Conservation (phyloP, 2,329 filamentous ascomycete genomes). For the Chaetomium sp. region DNA sequence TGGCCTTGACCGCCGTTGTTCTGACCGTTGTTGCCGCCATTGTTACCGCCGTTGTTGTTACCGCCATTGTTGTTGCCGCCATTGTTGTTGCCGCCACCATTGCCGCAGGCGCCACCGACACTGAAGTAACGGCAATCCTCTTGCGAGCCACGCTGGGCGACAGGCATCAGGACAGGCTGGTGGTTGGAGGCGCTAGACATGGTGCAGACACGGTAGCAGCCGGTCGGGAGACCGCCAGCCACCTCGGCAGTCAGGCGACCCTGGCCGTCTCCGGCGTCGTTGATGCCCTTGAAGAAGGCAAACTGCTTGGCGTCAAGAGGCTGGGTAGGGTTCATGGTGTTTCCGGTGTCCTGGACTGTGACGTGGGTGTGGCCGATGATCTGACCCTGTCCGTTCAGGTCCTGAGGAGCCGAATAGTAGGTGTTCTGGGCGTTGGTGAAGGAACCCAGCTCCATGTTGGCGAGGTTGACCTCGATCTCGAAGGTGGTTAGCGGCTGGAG, state of each 20-base stretch:
- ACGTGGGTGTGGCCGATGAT: constrained; percentile 65
- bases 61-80: constrained; percentile 30
- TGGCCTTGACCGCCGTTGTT: constrained; percentile 29
- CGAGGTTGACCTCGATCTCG: constrained; percentile 51
- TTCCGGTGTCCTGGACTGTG: constrained; percentile 59
- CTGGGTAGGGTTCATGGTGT: constrained; percentile 51
- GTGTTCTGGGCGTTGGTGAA: constrained; percentile 63
- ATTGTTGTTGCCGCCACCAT: constrained; percentile 25
- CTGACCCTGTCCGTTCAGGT: constrained; percentile 51
- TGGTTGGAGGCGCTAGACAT: constrained; percentile 67
- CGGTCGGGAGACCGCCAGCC: constrained; percentile 59
- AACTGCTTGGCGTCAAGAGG: constrained; percentile 58
- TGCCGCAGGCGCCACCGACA: constrained; percentile 43
- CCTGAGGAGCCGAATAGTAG: constrained; percentile 64
- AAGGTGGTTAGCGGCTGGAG: constrained; percentile 53
- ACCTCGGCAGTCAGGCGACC: constrained; percentile 58
- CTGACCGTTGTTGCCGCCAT: constrained; percentile 30
- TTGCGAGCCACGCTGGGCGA: constrained; percentile 67
- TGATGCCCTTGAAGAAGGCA: constrained; percentile 69
- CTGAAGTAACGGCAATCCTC: constrained; percentile 66
- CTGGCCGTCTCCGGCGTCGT: constrained; percentile 59
- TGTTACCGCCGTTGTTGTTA: constrained; percentile 28
- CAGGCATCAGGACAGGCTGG: constrained; percentile 66
- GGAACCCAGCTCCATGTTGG: constrained; percentile 58
- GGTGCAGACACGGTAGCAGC: constrained; percentile 67